phyloP scores from a whole-genome alignment of 768 basidiomycete species.

The Lepiota venenata region DNA sequence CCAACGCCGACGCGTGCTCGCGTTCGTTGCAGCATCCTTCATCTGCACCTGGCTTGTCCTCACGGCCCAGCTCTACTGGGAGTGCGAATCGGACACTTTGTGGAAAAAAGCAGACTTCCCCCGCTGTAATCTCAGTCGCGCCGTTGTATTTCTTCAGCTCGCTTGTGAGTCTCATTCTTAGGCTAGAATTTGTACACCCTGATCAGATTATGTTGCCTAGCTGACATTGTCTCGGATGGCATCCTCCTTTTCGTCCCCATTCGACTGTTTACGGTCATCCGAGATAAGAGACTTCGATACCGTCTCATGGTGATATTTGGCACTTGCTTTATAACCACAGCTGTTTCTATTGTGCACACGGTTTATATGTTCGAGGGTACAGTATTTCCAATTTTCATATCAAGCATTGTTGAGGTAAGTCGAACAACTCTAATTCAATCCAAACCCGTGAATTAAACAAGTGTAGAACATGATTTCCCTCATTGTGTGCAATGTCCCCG shows the following conservation, averaged over 20 bases:
- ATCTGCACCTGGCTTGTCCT: slow-evolving; percentile 29
- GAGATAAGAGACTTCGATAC: slow-evolving; percentile 32
- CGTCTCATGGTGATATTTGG: slow-evolving; percentile 51
- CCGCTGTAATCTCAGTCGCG: neutral
- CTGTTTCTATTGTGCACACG: slow-evolving; percentile 43
- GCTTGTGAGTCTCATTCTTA: neutral
- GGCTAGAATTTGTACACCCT: too few species aligned
- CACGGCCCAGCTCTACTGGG: slow-evolving; percentile 41
- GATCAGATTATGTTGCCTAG: slow-evolving; percentile 20
- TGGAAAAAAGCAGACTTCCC: slow-evolving; percentile 1
- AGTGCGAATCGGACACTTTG: slow-evolving; percentile 31
- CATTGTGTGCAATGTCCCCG: slow-evolving; percentile 5
- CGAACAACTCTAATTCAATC: neutral
- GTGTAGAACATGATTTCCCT: slow-evolving; percentile 1
- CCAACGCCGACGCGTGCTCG: neutral
- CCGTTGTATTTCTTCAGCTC: slow-evolving; percentile 1
- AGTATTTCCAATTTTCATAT: slow-evolving; percentile 28
- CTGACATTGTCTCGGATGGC: slow-evolving; percentile 43
- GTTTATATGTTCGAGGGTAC: slow-evolving; percentile 32
- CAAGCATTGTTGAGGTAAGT: slow-evolving; percentile 41
- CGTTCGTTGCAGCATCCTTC: slow-evolving; percentile 27
- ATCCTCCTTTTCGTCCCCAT: slow-evolving; percentile 44
- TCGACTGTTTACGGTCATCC: slow-evolving; percentile 38
- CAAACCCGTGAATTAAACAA: neutral
- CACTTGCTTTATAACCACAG: slow-evolving; percentile 45